Conservation (phyloP, 495 filamentous ascomycete species). For the Neurospora sp. region DNA sequence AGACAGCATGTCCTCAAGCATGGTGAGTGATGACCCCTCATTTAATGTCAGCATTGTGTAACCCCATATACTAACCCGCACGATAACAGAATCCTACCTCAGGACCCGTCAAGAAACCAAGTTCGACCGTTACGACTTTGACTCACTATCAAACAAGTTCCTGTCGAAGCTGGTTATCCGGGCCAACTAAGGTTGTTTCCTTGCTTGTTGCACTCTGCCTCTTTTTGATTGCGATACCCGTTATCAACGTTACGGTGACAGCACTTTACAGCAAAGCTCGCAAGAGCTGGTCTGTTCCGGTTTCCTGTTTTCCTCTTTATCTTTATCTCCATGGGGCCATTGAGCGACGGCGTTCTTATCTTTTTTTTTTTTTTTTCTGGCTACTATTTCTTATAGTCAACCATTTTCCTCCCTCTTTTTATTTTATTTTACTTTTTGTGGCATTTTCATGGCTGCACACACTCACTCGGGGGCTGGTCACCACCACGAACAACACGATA, state of each 20-base stretch:
- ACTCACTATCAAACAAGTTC: conserved; percentile 90
- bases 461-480: conserved; percentile 9
- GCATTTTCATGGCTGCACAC: background rate
- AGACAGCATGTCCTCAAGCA: conserved; percentile 78
- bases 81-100: conserved; percentile 41
- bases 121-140: conserved; percentile 84
- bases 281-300: conserved; percentile 14
- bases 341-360: conserved; percentile 19
- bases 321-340: conserved; percentile 11
- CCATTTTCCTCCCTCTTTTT: background rate
- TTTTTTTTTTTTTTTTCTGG: background rate
- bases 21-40: conserved; percentile 46
- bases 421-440: background rate
- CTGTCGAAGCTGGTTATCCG: conserved; percentile 88
- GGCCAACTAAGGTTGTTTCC: conserved; percentile 51
- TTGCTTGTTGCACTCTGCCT: conserved; percentile 15
- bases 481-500: conserved; percentile 3
- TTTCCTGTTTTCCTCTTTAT: conserved; percentile 23
- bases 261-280: conserved; percentile 14
- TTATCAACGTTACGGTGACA: conserved; percentile 7
- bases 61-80: background rate
- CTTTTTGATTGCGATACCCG: conserved; percentile 16
- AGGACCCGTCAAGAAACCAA: conserved; percentile 48
- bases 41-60: background rate
- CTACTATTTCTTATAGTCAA: background rate